These are phyloP conservation scores for Colletotrichum caudatum DNA, from an alignment of 2,329 filamentous ascomycete genomes.

Conservation along the genomic window DNA sequence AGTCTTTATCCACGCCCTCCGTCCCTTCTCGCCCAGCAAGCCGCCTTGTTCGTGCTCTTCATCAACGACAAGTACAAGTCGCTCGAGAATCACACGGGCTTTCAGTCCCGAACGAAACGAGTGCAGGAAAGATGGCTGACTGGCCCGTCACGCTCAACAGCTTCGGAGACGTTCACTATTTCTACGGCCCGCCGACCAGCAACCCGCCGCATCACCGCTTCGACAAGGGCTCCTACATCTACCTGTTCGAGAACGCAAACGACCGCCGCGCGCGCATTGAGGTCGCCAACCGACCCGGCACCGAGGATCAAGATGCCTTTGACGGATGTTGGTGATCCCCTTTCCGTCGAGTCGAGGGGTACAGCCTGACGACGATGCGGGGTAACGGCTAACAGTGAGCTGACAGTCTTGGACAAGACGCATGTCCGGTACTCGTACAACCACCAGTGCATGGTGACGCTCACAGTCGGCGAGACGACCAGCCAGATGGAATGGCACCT, in stretches of 20 bases:
- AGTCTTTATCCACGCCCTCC: constrained; percentile 46
- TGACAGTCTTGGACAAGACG: constrained; percentile 74
- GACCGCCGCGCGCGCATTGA: constrained; percentile 78
- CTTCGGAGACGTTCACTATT: constrained; percentile 84
- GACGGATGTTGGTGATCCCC: constrained; percentile 72
- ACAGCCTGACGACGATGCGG: neutral
- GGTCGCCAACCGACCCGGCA: constrained; percentile 80
- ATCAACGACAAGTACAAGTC: neutral
- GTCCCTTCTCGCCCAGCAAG: neutral
- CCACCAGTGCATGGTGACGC: constrained; percentile 77
- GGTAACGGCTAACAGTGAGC: neutral
- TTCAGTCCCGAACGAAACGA: neutral
- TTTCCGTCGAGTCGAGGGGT: too few relatives aligned
- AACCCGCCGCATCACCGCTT: constrained; percentile 84
- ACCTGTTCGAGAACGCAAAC: constrained; percentile 79
- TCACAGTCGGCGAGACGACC: constrained; percentile 69
- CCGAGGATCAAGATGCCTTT: constrained; percentile 83
- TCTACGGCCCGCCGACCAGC: constrained; percentile 74
- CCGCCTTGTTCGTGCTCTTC: neutral
- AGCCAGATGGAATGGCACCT: constrained; percentile 78
- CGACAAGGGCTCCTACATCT: constrained; percentile 83
- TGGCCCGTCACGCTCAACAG: constrained; percentile 55
- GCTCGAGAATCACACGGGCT: neutral
- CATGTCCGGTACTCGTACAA: constrained; percentile 78
- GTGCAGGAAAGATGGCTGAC: constrained; percentile 44